Base-by-base conservation (phyloP, 768 basidiomycete genomes). In the Leucosporidium scottii region DNA sequence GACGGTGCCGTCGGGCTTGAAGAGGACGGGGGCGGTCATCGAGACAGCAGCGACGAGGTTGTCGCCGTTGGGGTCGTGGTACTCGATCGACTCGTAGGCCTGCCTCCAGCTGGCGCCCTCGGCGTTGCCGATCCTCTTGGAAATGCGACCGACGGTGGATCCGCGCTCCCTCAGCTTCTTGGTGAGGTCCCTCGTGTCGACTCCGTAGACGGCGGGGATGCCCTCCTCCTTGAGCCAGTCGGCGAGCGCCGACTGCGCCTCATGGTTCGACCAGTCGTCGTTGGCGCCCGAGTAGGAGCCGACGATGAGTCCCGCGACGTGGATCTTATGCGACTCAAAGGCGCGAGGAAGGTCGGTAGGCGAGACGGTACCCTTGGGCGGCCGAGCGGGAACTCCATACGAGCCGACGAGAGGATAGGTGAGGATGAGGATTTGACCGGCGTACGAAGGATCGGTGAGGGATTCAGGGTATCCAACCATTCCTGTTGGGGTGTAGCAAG, bases 401-500 rank as follows among this genome's bases (percentile, higher is more conserved):
- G 97, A 98, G 48, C 96, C 96, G 71, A 98, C 82, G 74, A 99
- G 83, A 20, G 96, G 96, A 80, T 98, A 98, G 2, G 96, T 98
- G 73, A 98, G 83, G 71, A 99, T 86, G 67, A 99, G 87, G 77
- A 99, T 98, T 79, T 98, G 96, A 47, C 93, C 92, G 78, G 94
- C 87, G 79, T 99, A 99, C 2, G 94, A 98, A 25, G 96, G 96
- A 78, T 98, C 96, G 55, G 96, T 99, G 74, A 98, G 82, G 25
- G 94, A 97, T 76, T 98, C 96, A 48, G 91, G 92, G 79, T 99
- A 99, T 36, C 96, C 96, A 65, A 98, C 93, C 94, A 99, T 98
- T 64, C 96, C 96, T 99, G 76, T 21, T 9, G 21, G 18, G 56
- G 18, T 20, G 0, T 17, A 25, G 13, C 30, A 36, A 18, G 34